Evolutionary conservation across 192 early-diverging fungal genomes (phyloP), one percentile per base, ranked within the genome.

Genomic region (Helicostylum pulchrum): DNA sequence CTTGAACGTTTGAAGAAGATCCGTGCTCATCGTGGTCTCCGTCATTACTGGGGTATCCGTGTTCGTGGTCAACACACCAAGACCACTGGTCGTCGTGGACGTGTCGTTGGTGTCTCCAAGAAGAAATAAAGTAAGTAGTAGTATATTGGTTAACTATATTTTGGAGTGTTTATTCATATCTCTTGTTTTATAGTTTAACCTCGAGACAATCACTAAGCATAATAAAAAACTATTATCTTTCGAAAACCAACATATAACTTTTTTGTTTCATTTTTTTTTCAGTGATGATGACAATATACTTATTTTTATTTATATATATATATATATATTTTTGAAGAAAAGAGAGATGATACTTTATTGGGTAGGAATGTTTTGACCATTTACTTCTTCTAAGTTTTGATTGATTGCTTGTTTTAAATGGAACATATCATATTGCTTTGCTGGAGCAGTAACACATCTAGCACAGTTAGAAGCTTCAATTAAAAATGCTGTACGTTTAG

Each of bases 41-140:
- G 96, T 88, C 95, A 99, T 89, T 90, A 85, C 82, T 94, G 91
- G 89, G 94, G 94, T 82, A 79, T 99, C 80, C 92, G 94, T 86
- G 96, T 99, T 72, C 91, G 96, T 86, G 96, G 96, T 85, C 96
- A 99, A 82, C 96, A 99, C 88, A 97, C 96, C 83, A 99, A 99
- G 87, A 99, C 95, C 80, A 99, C 95, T 57, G 95, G 96, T 79
- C 91, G 96, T 73, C 87, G 91, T 66, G 96, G 96, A 76, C 84
- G 92, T 77, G 91, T 90, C 67, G 94, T 99, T 77, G 95, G 94
- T 94, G 92, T 94, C 74, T 87, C 92, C 85, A 98, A 97, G 92
- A 99, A 97, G 94, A 96, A 97, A 80, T 84, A 84, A 48, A 48
- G 46, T 48, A 48, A 48, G 46, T 48, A 3, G 7, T 4, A 3